Evolutionary conservation across 768 basidiomycete species (phyloP).

Genomic region (Psilocybe subaeruginosa): DNA sequence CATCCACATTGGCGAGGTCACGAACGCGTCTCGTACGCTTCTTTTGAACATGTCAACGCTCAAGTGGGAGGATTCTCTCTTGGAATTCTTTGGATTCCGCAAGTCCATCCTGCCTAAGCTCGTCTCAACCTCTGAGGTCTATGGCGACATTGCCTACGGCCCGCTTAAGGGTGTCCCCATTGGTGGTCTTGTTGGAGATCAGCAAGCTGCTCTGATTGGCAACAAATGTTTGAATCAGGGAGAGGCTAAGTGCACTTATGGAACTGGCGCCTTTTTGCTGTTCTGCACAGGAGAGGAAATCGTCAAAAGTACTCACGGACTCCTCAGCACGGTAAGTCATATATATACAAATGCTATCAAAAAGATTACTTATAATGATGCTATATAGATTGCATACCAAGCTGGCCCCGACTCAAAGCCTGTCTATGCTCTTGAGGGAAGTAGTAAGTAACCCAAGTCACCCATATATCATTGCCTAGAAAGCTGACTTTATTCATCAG

Average conservation of each 20-base stretch:
- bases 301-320: slow-evolving; percentile 82
- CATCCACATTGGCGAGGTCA: slow-evolving; percentile 88
- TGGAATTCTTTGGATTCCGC: slow-evolving; percentile 87
- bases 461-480: background rate
- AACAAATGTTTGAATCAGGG: slow-evolving; percentile 93
- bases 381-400: slow-evolving; percentile 81
- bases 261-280: slow-evolving; percentile 94
- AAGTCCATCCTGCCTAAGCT: slow-evolving; percentile 80
- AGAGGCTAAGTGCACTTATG: slow-evolving; percentile 98
- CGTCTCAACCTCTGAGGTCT: slow-evolving; percentile 91
- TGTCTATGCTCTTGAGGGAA: slow-evolving; percentile 93
- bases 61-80: slow-evolving; percentile 79
- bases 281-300: slow-evolving; percentile 93
- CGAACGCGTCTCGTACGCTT: slow-evolving; percentile 96
- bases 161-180: slow-evolving; percentile 78
- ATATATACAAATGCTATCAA: background rate
- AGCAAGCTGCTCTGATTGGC: slow-evolving; percentile 94
- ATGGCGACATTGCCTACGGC: slow-evolving; percentile 75
- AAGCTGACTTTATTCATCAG: slow-evolving; percentile 33
- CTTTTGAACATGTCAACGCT: slow-evolving; percentile 84
- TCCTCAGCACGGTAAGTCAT: slow-evolving; percentile 78
- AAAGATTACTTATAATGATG: slow-evolving; percentile 1
- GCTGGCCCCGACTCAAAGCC: slow-evolving; percentile 78
- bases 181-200: slow-evolving; percentile 95
- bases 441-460: slow-evolving; percentile 56